A percentile compares a stretch with the other conserved stretches of the same genome.
Conservation (phyloP, 2,329 filamentous ascomycete genomes). For the Spiromastix sp. region DNA sequence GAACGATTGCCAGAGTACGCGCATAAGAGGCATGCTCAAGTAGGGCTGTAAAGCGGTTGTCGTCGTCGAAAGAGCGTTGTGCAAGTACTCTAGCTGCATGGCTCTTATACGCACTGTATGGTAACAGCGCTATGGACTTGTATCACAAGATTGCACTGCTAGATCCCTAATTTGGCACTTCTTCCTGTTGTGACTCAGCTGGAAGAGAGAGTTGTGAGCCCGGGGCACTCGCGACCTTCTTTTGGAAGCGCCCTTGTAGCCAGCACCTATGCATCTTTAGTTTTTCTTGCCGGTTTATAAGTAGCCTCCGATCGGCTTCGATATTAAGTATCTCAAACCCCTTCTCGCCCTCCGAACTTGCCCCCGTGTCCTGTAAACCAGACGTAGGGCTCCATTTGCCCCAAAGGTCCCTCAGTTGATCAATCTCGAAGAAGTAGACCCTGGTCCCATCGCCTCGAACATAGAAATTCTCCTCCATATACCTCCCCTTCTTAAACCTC, state of each 20-base stretch:
- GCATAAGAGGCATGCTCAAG: too few species aligned
- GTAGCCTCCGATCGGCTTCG: constrained; percentile 74
- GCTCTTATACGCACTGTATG: too few species aligned
- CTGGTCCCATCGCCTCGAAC: constrained; percentile 89
- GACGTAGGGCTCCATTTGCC: constrained; percentile 36
- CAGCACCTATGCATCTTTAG: constrained; percentile 99
- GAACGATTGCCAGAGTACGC: too few species aligned
- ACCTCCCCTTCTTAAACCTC: constrained; percentile 89
- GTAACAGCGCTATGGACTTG: too few species aligned
- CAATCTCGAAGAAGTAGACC: constrained; percentile 92
- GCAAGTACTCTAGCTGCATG: too few species aligned
- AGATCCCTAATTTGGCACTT: background rate
- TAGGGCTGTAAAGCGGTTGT: too few species aligned
- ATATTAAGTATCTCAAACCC: constrained; percentile 66
- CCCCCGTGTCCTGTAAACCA: constrained; percentile 17
- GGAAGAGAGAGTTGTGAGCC: background rate
- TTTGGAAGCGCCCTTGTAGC: constrained; percentile 36
- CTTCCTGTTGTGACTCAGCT: background rate
- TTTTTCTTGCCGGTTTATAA: constrained; percentile 83
- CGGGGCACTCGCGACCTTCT: constrained; percentile 16
- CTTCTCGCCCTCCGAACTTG: constrained; percentile 8
- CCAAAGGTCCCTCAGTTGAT: constrained; percentile 77
- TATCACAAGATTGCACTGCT: too few species aligned
- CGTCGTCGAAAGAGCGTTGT: too few species aligned
- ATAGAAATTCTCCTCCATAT: constrained; percentile 95